These are phyloP conservation scores for Yamadazyma spencermartinsiae DNA, from an alignment of 1,139 yeast genomes.

Conservation along the genomic window DNA sequence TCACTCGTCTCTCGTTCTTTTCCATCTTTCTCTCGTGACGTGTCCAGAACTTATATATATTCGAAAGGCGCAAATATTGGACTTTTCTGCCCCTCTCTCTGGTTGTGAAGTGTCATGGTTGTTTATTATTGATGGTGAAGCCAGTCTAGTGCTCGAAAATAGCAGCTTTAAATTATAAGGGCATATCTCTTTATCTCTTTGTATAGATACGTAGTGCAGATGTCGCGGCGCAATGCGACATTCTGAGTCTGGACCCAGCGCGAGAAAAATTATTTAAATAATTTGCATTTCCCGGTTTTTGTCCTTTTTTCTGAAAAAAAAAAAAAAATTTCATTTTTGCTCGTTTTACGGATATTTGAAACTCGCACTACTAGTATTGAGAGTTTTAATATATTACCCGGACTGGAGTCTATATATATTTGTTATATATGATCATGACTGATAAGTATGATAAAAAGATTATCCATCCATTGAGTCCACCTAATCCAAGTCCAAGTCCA, in stretches of 20 bases:
- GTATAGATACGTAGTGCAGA: no score
- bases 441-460: slow-evolving; percentile 6
- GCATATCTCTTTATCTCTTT: no score
- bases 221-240: not conserved
- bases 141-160: no score
- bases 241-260: not conserved
- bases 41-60: not conserved
- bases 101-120: not conserved
- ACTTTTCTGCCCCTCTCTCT: not conserved
- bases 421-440: not conserved
- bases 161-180: no score
- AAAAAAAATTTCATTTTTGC: slow-evolving; percentile 1
- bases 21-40: not conserved
- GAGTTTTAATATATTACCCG: not conserved
- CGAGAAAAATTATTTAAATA: slow-evolving; percentile 17
- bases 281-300: slow-evolving; percentile 15
- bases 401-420: no score
- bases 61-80: not conserved
- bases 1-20: not conserved
- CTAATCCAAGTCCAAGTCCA: slow-evolving; percentile 47
- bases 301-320: slow-evolving; percentile 2
- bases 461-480: slow-evolving; percentile 43
- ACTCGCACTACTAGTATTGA: not conserved
- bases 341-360: not conserved
- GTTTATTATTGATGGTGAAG: not conserved